Evolutionary conservation across 257 asterid species (phyloP), one percentile per base, ranked within the genome.

Genomic region (Scutellaria baicalensis): DNA sequence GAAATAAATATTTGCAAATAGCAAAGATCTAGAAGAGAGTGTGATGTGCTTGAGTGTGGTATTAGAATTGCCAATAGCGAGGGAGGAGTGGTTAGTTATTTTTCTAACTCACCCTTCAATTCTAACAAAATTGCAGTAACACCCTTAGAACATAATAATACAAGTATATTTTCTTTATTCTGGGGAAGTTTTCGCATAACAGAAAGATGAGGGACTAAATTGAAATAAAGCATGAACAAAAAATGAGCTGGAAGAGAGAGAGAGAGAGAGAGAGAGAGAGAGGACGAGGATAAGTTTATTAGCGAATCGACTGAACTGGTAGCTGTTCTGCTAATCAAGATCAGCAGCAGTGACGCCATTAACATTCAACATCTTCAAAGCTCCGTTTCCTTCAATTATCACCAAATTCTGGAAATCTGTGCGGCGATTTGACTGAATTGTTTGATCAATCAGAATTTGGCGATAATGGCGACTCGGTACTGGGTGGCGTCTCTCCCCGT

Each of bases 401-500:
- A 7, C 44, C 59, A 43, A 6, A 44, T 14, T 14, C 11, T 64
- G 8, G 13, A 40, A 40, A 38, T 38, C 70, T 40, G 21, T 62
- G 76, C 11, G 13, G 54, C 52, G 17, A 13, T 64, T 64, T 49
- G 62, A 14, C 58, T 38, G 73, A 66, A 66, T 66, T 38, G 43
- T 16, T 57, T 44, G 48, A 33, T 64, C 77, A 27, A 54, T 54
- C 71, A 23, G 20, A 13, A 36, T 58, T 58, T 38, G 73, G 55
- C 78, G 64, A 64, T 58, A 66, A 92, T 92, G 98, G 86, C 98
- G 72, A 87, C 94, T 48, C 85, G 96, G 16, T 89, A 92, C 68
- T 92, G 98, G 98, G 87, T 85, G 77, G 95, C 84, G 35, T 92
- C 96, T 59, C 97, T 92, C 20, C 87, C 97, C 33, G 85, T 78